phyloP scores from a whole-genome alignment of 345 rosid species.

The Heritiera littoralis region DNA sequence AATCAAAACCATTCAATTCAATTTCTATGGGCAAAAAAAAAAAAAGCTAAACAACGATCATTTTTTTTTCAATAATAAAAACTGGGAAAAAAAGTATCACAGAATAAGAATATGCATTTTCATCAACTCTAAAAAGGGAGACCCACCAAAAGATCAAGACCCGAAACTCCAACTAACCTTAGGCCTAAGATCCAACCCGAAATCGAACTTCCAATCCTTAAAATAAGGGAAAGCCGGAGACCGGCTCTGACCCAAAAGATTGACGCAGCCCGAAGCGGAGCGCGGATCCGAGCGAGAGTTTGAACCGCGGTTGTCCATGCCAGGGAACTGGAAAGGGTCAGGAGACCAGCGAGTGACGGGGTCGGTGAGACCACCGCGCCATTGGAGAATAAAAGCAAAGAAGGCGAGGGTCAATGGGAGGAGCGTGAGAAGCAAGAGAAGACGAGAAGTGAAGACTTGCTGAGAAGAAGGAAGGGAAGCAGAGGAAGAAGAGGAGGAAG shows the following conservation, averaged over 20 bases:
- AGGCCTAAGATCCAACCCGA: conserved; percentile 69
- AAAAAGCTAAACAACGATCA: background rate
- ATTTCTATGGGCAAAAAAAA: background rate
- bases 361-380: conserved; percentile 57
- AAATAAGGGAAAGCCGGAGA: conserved; percentile 70
- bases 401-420: conserved; percentile 57
- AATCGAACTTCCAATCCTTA: conserved; percentile 63
- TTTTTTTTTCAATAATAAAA: background rate
- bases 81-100: background rate
- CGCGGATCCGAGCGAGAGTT: conserved; percentile 18
- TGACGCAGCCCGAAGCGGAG: conserved; percentile 53
- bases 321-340: conserved; percentile 61
- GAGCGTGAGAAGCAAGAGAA: conserved; percentile 52
- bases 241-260: conserved; percentile 57
- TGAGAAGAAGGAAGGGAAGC: conserved; percentile 24
- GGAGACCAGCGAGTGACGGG: conserved; percentile 50
- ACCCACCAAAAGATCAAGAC: background rate
- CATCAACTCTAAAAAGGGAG: background rate
- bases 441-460: conserved; percentile 35
- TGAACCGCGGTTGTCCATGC: conserved; percentile 40
- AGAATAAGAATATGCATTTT: background rate
- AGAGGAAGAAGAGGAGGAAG: conserved; percentile 24
- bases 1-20: background rate
- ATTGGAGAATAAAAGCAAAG: conserved; percentile 69
- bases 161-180: conserved; percentile 43